Evolutionary conservation across 2,329 filamentous ascomycete species (phyloP).

Genomic region (Verticillium longisporum): DNA sequence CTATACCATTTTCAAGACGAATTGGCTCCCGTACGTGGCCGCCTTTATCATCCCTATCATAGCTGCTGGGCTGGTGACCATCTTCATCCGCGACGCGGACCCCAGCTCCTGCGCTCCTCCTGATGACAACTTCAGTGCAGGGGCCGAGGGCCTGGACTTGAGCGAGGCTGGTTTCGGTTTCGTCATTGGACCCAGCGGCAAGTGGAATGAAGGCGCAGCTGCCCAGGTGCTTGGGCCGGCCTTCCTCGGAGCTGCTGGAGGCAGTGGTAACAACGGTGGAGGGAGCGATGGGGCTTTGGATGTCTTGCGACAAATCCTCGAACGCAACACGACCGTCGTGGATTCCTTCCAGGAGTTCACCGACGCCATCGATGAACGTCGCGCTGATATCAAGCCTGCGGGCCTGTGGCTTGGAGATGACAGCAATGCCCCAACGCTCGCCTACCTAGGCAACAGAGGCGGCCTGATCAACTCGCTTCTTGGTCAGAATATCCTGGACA

Average conservation of each 20-base stretch:
- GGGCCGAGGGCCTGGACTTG: constrained; percentile 29
- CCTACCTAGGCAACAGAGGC: constrained; percentile 60
- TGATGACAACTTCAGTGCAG: constrained; percentile 35
- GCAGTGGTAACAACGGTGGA: background rate
- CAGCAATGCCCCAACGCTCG: constrained; percentile 55
- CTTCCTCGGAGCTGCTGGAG: constrained; percentile 20
- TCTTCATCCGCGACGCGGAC: constrained; percentile 59
- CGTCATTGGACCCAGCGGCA: constrained; percentile 33
- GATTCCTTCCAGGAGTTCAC: constrained; percentile 64
- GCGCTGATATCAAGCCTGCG: constrained; percentile 65
- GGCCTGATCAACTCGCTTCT: constrained; percentile 50
- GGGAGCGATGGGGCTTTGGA: constrained; percentile 9
- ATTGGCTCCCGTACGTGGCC: constrained; percentile 68
- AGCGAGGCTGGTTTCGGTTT: constrained; percentile 23
- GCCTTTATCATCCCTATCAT: constrained; percentile 74
- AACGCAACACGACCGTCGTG: constrained; percentile 40
- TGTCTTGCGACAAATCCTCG: background rate
- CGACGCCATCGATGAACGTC: constrained; percentile 53
- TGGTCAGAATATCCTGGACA: constrained; percentile 59
- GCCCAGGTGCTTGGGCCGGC: constrained; percentile 27
- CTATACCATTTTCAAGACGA: constrained; percentile 67
- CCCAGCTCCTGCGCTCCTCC: constrained; percentile 45
- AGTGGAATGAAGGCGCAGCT: constrained; percentile 6
- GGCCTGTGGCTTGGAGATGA: constrained; percentile 69
- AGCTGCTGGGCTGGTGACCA: constrained; percentile 69